Evolutionary conservation across 257 asterid species (phyloP).

Genomic region (Voacanga thouarsii): DNA sequence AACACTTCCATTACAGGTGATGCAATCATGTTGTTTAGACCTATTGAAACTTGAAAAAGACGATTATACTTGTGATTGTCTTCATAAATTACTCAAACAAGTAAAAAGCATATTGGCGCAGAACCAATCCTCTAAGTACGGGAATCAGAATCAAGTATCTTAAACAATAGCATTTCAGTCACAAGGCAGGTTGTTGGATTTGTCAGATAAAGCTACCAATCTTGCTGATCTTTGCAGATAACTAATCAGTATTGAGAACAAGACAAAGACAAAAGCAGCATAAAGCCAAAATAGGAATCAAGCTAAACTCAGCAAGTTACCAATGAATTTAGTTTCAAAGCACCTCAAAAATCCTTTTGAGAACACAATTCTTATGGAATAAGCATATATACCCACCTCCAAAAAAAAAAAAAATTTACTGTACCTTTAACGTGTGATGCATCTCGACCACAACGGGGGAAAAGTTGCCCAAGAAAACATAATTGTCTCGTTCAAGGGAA

Average conservation of each 20-base stretch:
- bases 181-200: not conserved
- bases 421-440: not conserved
- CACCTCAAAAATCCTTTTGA: not conserved
- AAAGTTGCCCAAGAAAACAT: not conserved
- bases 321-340: not conserved
- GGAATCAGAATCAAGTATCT: not conserved
- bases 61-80: not conserved
- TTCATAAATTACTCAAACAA: not conserved
- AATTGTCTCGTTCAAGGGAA: not conserved
- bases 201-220: not conserved
- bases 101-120: not conserved
- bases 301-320: not conserved
- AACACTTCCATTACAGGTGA: not conserved
- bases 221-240: conserved; percentile 9
- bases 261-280: conserved; percentile 1
- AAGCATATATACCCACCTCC: not conserved
- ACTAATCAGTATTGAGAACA: not conserved
- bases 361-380: not conserved
- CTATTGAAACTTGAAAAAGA: not conserved
- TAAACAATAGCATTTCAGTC: not conserved
- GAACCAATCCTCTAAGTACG: not conserved
- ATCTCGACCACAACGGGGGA: not conserved
- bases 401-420: no score
- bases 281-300: not conserved
- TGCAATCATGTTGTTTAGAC: not conserved